Base-by-base conservation (phyloP, 345 rosid genomes). In the Aquilaria malaccensis region DNA sequence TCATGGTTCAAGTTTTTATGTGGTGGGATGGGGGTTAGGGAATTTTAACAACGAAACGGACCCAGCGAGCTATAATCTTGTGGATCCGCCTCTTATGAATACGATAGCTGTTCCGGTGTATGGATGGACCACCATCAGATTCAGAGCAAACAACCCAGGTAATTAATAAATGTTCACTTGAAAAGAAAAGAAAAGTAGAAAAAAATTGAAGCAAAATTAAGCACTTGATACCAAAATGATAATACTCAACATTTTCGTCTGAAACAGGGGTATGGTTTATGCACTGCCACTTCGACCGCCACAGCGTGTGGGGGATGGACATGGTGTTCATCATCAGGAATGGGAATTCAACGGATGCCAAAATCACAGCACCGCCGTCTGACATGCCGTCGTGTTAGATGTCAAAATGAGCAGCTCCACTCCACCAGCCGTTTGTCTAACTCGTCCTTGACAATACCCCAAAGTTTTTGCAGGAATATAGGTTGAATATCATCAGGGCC, bases 251-350 rank as follows among this genome's bases (percentile, higher is more conserved):
- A 22, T 22, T 22, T 22, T 22, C 22, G 22, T 22, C 22, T 22
- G 22, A 22, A 22, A 22, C 22, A 22, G 22, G 22, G 22, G 43
- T 37, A 9, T 37, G 43, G 43, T 37, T 74, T 69, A 74, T 67
- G 80, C 83, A 79, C 53, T 79, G 80, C 50, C 83, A 76, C 54
- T 58, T 76, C 13, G 83, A 72, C 33, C 67, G 79, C 11, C 81
- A 76, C 58, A 6, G 63, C 30, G 65, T 59, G 11, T 79, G 83
- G 79, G 80, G 80, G 11, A 76, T 79, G 83, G 60, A 65, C 62
- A 76, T 67, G 52, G 72, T 67, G 12, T 48, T 79, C 62, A 72
- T 76, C 11, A 65, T 79, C 2, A 76, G 66, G 63, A 58, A 73
- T 5, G 83, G 83, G 0, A 46, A 30, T 0, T 65, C 70, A 10